Conservation (phyloP, 352 stramenopile species). For the Pythium sukuiense region DNA sequence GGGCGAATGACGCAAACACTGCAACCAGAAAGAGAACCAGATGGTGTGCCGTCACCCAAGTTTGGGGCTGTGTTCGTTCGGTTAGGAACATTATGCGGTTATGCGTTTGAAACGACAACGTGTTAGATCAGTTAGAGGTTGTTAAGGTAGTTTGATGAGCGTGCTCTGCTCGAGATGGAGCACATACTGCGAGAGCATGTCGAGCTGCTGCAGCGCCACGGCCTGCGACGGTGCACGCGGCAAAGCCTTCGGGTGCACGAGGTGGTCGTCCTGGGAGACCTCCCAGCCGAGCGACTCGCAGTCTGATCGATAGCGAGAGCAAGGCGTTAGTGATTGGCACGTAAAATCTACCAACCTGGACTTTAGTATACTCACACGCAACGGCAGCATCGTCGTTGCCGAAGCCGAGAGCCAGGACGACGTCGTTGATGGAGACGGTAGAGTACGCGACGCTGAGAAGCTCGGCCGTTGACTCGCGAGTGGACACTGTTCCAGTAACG, state of each 20-base stretch:
- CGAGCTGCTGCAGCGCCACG: constrained; percentile 55
- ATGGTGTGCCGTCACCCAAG: constrained; percentile 20
- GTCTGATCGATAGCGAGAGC: constrained; percentile 32
- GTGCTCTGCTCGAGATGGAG: constrained; percentile 76
- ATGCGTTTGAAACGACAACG: background rate
- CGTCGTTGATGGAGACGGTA: constrained; percentile 51
- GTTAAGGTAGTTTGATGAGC: constrained; percentile 52
- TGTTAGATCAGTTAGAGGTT: background rate
- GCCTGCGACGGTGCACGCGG: constrained; percentile 23
- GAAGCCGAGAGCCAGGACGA: constrained; percentile 49
- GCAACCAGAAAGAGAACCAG: constrained; percentile 1
- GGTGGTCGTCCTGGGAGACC: constrained; percentile 32
- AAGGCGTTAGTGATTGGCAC: background rate
- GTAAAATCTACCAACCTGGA: background rate
- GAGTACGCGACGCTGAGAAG: constrained; percentile 67
- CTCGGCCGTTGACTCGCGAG: constrained; percentile 45
- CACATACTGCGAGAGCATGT: constrained; percentile 64
- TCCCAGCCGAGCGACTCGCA: constrained; percentile 51
- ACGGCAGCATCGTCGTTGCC: constrained; percentile 38
- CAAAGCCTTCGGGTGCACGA: constrained; percentile 53
- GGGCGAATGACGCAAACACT: constrained; percentile 18
- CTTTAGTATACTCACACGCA: constrained; percentile 36
- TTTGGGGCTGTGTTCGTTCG: background rate
- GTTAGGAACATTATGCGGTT: background rate
- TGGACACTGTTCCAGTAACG: constrained; percentile 36